Evolutionary conservation across 2,329 filamentous ascomycete genomes (phyloP).

Genomic region (Xylaria polymorpha): DNA sequence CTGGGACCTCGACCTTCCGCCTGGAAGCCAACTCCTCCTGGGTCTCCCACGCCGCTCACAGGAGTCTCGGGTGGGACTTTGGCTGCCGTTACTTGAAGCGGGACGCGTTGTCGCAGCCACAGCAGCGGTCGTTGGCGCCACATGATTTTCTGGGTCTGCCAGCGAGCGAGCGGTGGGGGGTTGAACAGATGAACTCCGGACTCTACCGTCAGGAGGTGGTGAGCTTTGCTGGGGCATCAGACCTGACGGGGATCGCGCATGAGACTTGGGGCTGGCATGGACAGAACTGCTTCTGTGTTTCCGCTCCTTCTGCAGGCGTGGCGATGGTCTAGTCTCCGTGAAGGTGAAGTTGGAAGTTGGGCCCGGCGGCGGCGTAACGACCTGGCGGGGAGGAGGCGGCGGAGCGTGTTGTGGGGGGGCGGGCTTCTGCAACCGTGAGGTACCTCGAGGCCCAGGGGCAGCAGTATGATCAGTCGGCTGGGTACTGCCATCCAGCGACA

Average conservation of each 20-base stretch:
- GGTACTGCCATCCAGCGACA: constrained; percentile 1
- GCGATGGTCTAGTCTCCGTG: constrained; percentile 45
- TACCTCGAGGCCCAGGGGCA: constrained; percentile 18
- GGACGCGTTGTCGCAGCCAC: constrained; percentile 44
- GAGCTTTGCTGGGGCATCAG: constrained; percentile 41
- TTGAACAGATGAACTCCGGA: constrained; percentile 63
- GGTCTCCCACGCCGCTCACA: constrained; percentile 55
- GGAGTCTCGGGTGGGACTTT: constrained; percentile 55
- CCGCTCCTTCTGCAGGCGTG: constrained; percentile 45
- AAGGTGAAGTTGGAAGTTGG: constrained; percentile 41
- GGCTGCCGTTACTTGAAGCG: constrained; percentile 55
- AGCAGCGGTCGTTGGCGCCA: constrained; percentile 45
- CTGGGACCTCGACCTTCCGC: constrained; percentile 63
- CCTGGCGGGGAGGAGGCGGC: constrained; percentile 39
- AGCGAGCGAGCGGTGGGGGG: constrained; percentile 49
- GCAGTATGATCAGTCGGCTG: constrained; percentile 29
- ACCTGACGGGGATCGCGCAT: constrained; percentile 29
- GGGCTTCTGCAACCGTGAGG: constrained; percentile 43
- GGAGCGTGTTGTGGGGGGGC: constrained; percentile 40
- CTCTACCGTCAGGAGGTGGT: constrained; percentile 54
- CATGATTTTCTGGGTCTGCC: constrained; percentile 49
- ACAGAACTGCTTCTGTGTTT: constrained; percentile 48
- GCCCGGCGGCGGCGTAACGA: constrained; percentile 38
- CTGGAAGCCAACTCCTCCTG: constrained; percentile 67
- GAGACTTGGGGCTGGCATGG: constrained; percentile 30